Evolutionary conservation across 2,329 filamentous ascomycete genomes (phyloP).

Genomic region (Penicillium sp.): DNA sequence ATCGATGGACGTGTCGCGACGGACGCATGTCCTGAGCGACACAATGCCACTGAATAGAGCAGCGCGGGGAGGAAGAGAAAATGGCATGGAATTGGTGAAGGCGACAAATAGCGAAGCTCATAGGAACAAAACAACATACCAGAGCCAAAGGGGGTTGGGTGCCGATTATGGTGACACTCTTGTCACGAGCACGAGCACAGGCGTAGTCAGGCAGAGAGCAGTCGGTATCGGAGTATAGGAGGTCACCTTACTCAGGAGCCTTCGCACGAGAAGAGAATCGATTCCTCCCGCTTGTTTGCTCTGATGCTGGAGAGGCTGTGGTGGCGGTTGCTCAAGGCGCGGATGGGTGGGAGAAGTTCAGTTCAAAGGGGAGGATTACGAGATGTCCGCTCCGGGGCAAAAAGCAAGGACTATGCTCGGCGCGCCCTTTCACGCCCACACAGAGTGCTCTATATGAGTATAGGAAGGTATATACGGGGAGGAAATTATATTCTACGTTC

Average conservation of each 20-base stretch:
- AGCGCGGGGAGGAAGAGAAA: neutral
- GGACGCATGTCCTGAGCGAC: slow-evolving; percentile 9
- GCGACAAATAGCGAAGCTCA: neutral
- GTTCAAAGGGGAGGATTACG: slow-evolving; percentile 21
- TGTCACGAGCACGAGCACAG: neutral
- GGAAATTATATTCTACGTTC: neutral
- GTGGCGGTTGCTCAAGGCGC: slow-evolving; percentile 12
- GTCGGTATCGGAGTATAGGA: neutral
- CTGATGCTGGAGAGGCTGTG: slow-evolving; percentile 5
- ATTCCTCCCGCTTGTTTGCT: neutral
- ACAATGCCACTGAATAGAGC: neutral
- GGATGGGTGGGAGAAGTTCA: slow-evolving; percentile 21
- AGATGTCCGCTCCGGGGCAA: slow-evolving; percentile 20
- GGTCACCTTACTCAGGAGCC: neutral
- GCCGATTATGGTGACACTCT: slow-evolving; percentile 11
- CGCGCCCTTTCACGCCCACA: slow-evolving; percentile 6
- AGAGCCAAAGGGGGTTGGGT: slow-evolving; percentile 17
- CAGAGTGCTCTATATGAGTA: neutral
- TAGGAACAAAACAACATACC: slow-evolving; percentile 19
- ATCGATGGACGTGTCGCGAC: slow-evolving; percentile 22
- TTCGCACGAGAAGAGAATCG: neutral
- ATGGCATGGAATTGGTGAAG: slow-evolving; percentile 1
- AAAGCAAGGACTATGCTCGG: slow-evolving; percentile 10
- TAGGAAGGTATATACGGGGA: neutral
- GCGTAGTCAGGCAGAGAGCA: neutral